phyloP scores from a whole-genome alignment of 495 filamentous ascomycete genomes.

The Hapsidospora chrysogenum region DNA sequence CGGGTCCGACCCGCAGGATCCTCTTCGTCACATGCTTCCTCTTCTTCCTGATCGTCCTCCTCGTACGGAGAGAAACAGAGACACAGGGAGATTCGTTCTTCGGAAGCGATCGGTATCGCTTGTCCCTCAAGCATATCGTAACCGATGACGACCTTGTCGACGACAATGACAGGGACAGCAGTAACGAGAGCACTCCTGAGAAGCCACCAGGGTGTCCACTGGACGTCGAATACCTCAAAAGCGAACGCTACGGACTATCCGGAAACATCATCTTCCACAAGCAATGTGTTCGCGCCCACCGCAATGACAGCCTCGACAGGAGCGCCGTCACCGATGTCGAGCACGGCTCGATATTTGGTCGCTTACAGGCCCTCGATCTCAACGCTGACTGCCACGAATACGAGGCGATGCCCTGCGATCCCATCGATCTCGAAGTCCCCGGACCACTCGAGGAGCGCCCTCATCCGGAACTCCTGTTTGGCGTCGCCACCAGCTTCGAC shows the following conservation, averaged over 20 bases:
- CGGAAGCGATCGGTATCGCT: too few relatives aligned
- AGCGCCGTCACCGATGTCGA: background rate
- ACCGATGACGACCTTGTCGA: background rate
- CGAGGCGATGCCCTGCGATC: too few relatives aligned
- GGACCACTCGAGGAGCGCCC: too few relatives aligned
- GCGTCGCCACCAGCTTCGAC: conserved; percentile 39
- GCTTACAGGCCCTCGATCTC: background rate
- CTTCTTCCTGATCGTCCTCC: background rate
- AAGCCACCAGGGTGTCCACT: background rate
- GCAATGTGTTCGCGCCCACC: background rate
- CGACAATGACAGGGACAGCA: too few relatives aligned
- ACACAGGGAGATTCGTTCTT: background rate
- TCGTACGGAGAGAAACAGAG: background rate
- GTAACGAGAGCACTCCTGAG: too few relatives aligned
- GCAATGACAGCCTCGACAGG: background rate
- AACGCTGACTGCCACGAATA: background rate
- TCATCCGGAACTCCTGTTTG: conserved; percentile 32
- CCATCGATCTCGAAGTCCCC: too few relatives aligned
- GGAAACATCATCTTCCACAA: background rate
- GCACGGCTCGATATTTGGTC: background rate
- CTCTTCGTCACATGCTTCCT: background rate
- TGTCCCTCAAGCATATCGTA: background rate
- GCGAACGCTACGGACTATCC: background rate
- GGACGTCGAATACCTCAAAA: background rate
- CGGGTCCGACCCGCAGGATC: background rate